Evolutionary conservation across 2,329 filamentous ascomycete genomes (phyloP), one percentile per base, ranked within the genome.

Genomic region (Colletotrichum sp.): DNA sequence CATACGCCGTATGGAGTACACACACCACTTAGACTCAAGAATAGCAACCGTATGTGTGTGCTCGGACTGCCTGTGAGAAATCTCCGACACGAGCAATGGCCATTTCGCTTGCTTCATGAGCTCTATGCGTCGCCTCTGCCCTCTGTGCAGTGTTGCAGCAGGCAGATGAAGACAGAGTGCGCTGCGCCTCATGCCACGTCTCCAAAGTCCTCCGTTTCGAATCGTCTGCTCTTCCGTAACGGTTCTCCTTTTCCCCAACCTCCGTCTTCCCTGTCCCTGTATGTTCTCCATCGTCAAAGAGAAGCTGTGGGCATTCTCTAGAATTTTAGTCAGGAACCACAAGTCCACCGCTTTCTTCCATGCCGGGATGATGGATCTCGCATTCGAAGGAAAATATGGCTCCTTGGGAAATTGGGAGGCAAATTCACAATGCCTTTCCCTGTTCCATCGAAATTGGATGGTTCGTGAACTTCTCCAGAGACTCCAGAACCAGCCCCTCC

Each of bases 361-460:
- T 57, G 60, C 70, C 21, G 63, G 70, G 64, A 68, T 68, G 63
- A 72, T 24, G 70, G 64, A 68, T 72, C 52, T 68, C n/a, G 70
- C 64, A 39, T 68, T 62, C 52, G 57, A 36, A 39, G 32, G n/a
- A 26, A 64, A 39, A 39, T 32, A 36, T 63, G 34, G 34, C 52
- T 21, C 55, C 12, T 32, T 32, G 26, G 26, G 39, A 63, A 30
- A 62, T 68, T 69, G 44, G 28, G 26, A 63, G 39, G 30, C 64
- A 69, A 60, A 39, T 13, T 21, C 28, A 36, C 36, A 73, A 49
- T 72, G 34, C 63, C 55, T 49, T 34, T 36, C 32, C 32, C 66
- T 69, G 71, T 68, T 62, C 64, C 71, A 74, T 59, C 59, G 34
- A 44, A 71, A 65, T 70, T 65, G 34, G 68, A 57, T 49, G 39